phyloP scores from a whole-genome alignment of 768 basidiomycete species.

The Pisolithus marmoratus region DNA sequence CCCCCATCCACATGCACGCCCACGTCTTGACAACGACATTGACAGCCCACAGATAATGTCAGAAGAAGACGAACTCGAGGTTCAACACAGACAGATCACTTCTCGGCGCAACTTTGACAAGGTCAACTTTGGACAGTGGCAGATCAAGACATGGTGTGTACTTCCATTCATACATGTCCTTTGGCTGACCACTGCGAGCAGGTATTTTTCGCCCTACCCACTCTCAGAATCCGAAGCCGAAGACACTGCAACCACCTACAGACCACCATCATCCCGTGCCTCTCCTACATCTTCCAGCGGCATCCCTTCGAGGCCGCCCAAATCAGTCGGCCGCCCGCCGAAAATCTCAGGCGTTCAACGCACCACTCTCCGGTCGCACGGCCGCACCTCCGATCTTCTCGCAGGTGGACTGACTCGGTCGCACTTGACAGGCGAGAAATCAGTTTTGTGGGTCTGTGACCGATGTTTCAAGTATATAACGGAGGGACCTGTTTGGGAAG shows the following conservation, averaged over 20 bases:
- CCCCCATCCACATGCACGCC: too few species aligned
- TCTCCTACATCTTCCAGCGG: too few species aligned
- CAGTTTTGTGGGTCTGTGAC: constrained; percentile 79
- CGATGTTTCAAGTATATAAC: constrained; percentile 97
- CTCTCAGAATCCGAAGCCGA: constrained; percentile 61
- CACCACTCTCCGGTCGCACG: constrained; percentile 52
- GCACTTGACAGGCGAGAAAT: constrained; percentile 39
- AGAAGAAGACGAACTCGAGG: constrained; percentile 61
- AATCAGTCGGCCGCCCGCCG: constrained; percentile 15
- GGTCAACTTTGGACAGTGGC: constrained; percentile 80
- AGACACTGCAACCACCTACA: constrained; percentile 29
- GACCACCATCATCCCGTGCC: background rate
- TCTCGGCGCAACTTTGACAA: constrained; percentile 80
- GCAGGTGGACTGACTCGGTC: constrained; percentile 55
- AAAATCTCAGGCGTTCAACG: constrained; percentile 49
- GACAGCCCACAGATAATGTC: background rate
- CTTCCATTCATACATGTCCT: constrained; percentile 1
- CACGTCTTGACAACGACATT: too few species aligned
- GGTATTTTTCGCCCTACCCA: constrained; percentile 95
- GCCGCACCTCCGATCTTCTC: constrained; percentile 68
- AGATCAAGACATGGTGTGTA: constrained; percentile 82
- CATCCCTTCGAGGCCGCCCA: constrained; percentile 3
- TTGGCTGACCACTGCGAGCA: constrained; percentile 22
- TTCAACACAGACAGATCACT: constrained; percentile 59
- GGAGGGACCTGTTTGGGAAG: constrained; percentile 63